phyloP scores from a whole-genome alignment of 2,329 filamentous ascomycete species.

The Phaeophleospora eucalypticola region DNA sequence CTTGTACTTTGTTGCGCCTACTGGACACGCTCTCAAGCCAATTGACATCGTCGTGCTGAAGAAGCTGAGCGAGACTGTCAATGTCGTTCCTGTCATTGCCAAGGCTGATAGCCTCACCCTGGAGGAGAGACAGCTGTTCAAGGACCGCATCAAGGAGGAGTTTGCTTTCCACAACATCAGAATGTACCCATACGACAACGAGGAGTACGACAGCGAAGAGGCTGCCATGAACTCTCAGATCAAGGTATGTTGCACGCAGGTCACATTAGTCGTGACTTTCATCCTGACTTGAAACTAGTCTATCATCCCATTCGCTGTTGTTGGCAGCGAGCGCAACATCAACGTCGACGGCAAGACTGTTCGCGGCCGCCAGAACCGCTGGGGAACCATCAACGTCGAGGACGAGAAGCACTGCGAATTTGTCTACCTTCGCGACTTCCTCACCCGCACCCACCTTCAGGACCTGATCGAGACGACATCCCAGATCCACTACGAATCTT shows the following conservation, averaged over 20 bases:
- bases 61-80: slow-evolving; percentile 99
- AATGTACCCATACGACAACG: slow-evolving; percentile 99
- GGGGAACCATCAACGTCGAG: slow-evolving; percentile 99
- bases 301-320: slow-evolving; percentile 94
- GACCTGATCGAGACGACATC: slow-evolving; percentile 98
- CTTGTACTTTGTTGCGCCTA: slow-evolving; percentile 98
- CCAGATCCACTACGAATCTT: slow-evolving; percentile 98
- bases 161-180: slow-evolving; percentile 99
- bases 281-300: slow-evolving; percentile 52
- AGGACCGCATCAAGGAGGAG: slow-evolving; percentile 98
- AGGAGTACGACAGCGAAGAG: slow-evolving; percentile 97
- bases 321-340: slow-evolving; percentile 96
- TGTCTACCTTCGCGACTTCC: slow-evolving; percentile 95
- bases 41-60: slow-evolving; percentile 99
- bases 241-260: too few species aligned
- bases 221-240: slow-evolving; percentile 89
- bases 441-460: slow-evolving; percentile 96
- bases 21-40: slow-evolving; percentile 95
- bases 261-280: background rate
- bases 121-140: slow-evolving; percentile 93
- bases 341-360: slow-evolving; percentile 97
- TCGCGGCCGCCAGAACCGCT: slow-evolving; percentile 88
- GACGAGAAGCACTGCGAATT: slow-evolving; percentile 99
- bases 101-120: slow-evolving; percentile 95
- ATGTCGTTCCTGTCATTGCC: slow-evolving; percentile 97